A percentile compares a stretch with the other conserved stretches of the same genome.
Conservation (phyloP, 2,329 filamentous ascomycete species). For the Zymoseptoria ardabiliae region DNA sequence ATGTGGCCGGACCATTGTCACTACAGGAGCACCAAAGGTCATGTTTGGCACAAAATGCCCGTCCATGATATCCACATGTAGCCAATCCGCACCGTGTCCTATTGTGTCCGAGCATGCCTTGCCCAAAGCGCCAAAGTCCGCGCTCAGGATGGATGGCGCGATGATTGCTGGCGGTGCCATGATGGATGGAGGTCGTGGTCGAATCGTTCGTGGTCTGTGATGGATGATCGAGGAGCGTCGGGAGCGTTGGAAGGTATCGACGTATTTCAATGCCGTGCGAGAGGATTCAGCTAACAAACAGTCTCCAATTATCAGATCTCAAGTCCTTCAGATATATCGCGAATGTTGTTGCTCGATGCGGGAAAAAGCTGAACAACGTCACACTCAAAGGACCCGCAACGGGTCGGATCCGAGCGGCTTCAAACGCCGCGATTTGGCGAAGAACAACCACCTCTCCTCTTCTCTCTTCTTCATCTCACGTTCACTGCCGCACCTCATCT, state of each 20-base stretch:
- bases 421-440: background rate
- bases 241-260: too few relatives aligned
- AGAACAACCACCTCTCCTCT: background rate
- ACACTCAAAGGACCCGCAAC: background rate
- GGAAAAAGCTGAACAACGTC: background rate
- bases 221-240: too few relatives aligned
- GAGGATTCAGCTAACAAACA: background rate
- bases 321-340: background rate
- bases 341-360: background rate
- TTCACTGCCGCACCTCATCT: background rate
- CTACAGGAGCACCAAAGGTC: conserved; percentile 90
- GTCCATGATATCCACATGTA: conserved; percentile 97
- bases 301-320: background rate
- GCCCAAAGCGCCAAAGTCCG: conserved; percentile 86
- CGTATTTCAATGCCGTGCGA: background rate
- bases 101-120: conserved; percentile 83
- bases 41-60: conserved; percentile 98
- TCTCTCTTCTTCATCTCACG: background rate
- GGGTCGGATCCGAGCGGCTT: background rate
- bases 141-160: conserved; percentile 94
- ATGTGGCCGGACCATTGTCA: conserved; percentile 83
- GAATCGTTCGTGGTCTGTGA: background rate
- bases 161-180: conserved; percentile 94
- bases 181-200: conserved; percentile 22
- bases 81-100: conserved; percentile 78